Conservation (phyloP, 176 grass and related monocot genomes). For the Triticum monococcum region DNA sequence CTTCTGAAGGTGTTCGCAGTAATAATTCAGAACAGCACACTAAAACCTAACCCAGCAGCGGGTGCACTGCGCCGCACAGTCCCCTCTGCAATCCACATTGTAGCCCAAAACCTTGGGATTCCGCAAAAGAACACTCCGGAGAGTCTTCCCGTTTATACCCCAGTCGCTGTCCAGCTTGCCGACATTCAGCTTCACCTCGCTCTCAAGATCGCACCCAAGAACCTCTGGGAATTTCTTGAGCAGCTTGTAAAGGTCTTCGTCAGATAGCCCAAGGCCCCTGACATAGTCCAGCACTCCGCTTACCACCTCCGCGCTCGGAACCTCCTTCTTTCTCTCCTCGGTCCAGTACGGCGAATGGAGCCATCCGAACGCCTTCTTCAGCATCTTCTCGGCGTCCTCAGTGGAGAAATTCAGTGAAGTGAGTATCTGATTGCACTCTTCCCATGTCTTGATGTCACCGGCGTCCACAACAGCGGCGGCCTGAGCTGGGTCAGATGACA, state of each 20-base stretch:
- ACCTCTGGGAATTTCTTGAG: slow-evolving; percentile 95
- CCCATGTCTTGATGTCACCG: slow-evolving; percentile 61
- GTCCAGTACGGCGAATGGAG: slow-evolving; percentile 85
- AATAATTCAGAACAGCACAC: not conserved
- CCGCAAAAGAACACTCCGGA: slow-evolving; percentile 70
- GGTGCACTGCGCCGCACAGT: slow-evolving; percentile 85
- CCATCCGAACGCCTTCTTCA: slow-evolving; percentile 91
- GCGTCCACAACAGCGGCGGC: slow-evolving; percentile 29
- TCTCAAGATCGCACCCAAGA: slow-evolving; percentile 72
- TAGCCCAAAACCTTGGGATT: slow-evolving; percentile 95
- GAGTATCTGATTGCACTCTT: slow-evolving; percentile 57
- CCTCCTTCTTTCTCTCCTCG: slow-evolving; percentile 62
- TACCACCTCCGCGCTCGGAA: slow-evolving; percentile 48
- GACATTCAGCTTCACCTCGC: slow-evolving; percentile 72
- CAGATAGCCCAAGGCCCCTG: slow-evolving; percentile 61
- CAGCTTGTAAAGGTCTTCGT: slow-evolving; percentile 73
- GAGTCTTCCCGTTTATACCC: slow-evolving; percentile 78
- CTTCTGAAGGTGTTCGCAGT: not conserved
- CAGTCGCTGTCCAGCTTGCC: slow-evolving; percentile 76
- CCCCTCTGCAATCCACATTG: slow-evolving; percentile 87
- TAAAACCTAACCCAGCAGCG: slow-evolving; percentile 94
- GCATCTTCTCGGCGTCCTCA: slow-evolving; percentile 60
- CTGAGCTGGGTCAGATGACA: slow-evolving; percentile 49
- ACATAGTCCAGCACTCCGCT: slow-evolving; percentile 51
- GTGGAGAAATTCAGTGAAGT: slow-evolving; percentile 49